Evolutionary conservation across 345 rosid species (phyloP), one percentile per base, ranked within the genome.

Genomic region (Linum trigynum): DNA sequence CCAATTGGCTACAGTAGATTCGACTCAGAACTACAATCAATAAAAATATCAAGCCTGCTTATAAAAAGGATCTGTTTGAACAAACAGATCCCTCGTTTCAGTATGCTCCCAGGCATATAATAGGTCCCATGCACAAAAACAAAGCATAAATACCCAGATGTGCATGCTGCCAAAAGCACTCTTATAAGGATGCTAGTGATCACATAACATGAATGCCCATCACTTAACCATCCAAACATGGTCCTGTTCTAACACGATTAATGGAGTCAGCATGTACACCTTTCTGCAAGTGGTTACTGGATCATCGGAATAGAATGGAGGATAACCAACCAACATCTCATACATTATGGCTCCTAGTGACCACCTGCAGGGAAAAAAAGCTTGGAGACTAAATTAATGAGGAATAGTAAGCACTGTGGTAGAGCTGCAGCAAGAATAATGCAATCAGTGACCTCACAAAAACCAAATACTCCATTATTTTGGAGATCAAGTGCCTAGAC

Each of bases 291-390:
- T 86, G 62, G 88, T 84, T 55, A 87, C 84, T 36, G 98, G 92
- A 67, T 92, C 96, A 69, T 89, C 95, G 0, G 94, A 80, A 67
- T 80, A 87, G 66, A 89, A 89, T 55, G 96, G 96, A 11, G 94
- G 88, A 74, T 85, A 89, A 51, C 96, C 96, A 64, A 89, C 83
- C 17, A 89, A 91, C 94, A 89, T 89, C 80, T 86, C 94, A 57
- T 86, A 89, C 96, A 89, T 82, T 67, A 89, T 87, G 10, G 94
- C 94, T 63, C 94, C 96, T 38, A 89, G 89, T n/a, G 96, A 89
- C 96, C 94, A 89, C 96, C 96, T 86, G 79, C 75, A 77, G 4
- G 60, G 53, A 69, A 39, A 38, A 45, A 42, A 71, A 38, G 63
- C 63, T 38, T 61, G 74, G 62, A 77, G 55, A 64, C 42, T 58